Base-by-base conservation (phyloP, 805 yeast genomes). In the Myxozyma nipponensis region DNA sequence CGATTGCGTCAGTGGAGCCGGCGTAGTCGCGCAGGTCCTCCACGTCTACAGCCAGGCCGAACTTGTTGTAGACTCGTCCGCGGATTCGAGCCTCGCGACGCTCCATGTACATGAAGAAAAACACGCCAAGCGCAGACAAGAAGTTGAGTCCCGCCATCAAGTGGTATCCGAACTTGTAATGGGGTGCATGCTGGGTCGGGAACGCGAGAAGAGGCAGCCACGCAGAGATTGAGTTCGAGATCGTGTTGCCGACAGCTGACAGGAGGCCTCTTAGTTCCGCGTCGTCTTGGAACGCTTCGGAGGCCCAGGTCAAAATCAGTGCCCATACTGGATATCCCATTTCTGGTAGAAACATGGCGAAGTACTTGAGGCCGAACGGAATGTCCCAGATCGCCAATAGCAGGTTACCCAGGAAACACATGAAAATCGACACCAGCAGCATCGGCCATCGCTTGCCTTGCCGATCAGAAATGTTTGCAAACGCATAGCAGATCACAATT, bases 281-380 rank as follows among this genome's bases (percentile, higher is more conserved):
- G 19, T 46, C 49, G 39, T 46, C 49, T 22, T 43, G 49, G 47
- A 46, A 46, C 17, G 50, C 26, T 21, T 41, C 49, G 17, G 49
- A 25, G 6, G 47, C 38, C 49, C 49, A 46, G 15, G 49, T 46
- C 18, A 46, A 24, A 19, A 46, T 43, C n/a, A 46, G 38, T 4
- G 39, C 49, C 49, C 49, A 46, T 10, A 46, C 50, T 7, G 49
- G 46, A 21, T 46, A 43, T 18, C 49, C 49, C n/a, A 46, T 17
- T 18, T 46, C 50, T 10, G 47, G 39, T 23, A 43, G 32, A 35
- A 40, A 43, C n/a, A 28, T 22, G n/a, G 49, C 45, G 26, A 41
- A 22, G 18, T 44, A 46, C 24, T 39, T 46, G 10, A 46, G 30
- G 4, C 47, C 44, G 49, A 46, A 42, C 10, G 49, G 49, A 21